Base-by-base conservation (phyloP, 768 basidiomycete species). In the Boletus rubropictus region DNA sequence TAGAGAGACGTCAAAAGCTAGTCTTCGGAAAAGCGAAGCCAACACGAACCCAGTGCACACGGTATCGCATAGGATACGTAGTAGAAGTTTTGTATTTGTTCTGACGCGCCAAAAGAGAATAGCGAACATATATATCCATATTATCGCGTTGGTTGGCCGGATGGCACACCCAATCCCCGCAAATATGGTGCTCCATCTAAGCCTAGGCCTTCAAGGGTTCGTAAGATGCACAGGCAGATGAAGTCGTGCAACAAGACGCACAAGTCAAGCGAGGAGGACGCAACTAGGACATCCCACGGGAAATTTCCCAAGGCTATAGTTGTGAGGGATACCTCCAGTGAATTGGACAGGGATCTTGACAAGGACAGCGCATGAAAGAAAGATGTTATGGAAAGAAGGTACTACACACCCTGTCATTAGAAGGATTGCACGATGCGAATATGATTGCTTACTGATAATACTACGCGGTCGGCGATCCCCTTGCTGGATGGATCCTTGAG, bases 341-440 rank as follows among this genome's bases (percentile, higher is more conserved):
- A 94, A 62, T 97, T 99, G 25, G 91, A 94, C 43, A 98, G 70
- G 1, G 93, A 89, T 29, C 96, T 79, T 4, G 93, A 86, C 21
- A 96, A 71, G 1, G 89, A 78, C 43, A 94, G 73, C 0, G 79
- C 80, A 66, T 98, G 80, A 70, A 97, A 98, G 60, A 95, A 80
- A 5, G 89, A 94, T 1, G 84, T 80, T 42, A 95, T 60, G 22
- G 91, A 89, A 31, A 98, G 63, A 49, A 92, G 74, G 31, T 84
- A 67, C 93, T 97, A 53, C 34, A 15, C 37, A 18, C 18, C 35
- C 35, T 24, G 46, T 37, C 35, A 25, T 43, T n/a, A 20, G 29
- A 37, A 34, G 5, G 17, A 17, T 14, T 33, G 21, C 6, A 18
- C 9, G 15, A 43, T 17, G 15, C 12, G 7, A 33, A 39, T 28